These are phyloP conservation scores for Calendula officinalis DNA, from an alignment of 129 eudicot species.

Conservation along the genomic window DNA sequence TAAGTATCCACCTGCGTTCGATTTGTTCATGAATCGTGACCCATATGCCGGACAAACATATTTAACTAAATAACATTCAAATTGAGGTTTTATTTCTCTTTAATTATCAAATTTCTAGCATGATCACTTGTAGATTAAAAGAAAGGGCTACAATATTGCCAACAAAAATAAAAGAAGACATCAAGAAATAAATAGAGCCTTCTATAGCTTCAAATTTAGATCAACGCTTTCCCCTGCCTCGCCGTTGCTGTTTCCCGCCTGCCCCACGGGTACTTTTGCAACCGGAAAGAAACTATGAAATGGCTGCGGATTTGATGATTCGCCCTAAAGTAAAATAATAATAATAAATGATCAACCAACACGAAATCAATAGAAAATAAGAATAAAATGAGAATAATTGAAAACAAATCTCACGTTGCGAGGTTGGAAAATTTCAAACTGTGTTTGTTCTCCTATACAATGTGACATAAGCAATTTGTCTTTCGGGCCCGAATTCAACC, in stretches of 20 bases:
- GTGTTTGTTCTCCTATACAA: conserved; percentile 33
- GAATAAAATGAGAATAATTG: neutral
- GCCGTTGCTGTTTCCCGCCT: conserved; percentile 31
- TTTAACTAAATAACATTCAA: neutral
- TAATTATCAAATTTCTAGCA: conserved; percentile 22
- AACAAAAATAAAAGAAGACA: conserved; percentile 19
- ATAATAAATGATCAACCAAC: neutral
- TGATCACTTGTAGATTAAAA: conserved; percentile 7
- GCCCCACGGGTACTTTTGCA: conserved; percentile 31
- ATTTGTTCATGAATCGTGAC: conserved; percentile 20
- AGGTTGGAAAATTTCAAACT: conserved; percentile 27
- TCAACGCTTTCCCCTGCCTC: conserved; percentile 64
- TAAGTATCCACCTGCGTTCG: conserved; percentile 12
- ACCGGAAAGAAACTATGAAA: conserved; percentile 64
- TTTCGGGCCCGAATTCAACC: conserved; percentile 19
- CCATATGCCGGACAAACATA: neutral
- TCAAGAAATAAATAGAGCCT: conserved; percentile 10
- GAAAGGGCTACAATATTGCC: conserved; percentile 18
- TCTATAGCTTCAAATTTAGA: conserved; percentile 65
- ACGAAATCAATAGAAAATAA: neutral
- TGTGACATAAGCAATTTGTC: conserved; percentile 32
- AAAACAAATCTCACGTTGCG: conserved; percentile 40
- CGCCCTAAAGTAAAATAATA: conserved; percentile 32
- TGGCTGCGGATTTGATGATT: conserved; percentile 38
- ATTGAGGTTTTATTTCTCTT: conserved; percentile 21